Evolutionary conservation across 2,329 filamentous ascomycete genomes (phyloP), one percentile per base, ranked within the genome.

Genomic region (Allantophomopsis lycopodina): DNA sequence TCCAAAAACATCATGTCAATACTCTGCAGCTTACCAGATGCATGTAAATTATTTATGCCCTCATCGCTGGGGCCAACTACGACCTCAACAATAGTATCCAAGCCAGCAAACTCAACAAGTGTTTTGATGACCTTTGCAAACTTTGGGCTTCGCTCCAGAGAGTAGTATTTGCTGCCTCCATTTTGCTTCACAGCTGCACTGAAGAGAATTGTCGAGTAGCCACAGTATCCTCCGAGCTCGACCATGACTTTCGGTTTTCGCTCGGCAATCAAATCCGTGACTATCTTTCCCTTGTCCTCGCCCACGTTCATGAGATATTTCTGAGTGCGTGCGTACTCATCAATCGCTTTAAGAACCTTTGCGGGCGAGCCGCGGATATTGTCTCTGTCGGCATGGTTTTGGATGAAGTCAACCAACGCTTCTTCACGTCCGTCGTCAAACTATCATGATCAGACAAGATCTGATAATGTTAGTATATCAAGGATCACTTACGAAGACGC

Each of bases 291-390:
- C 60, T 91, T 91, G 51, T 76, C 67, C 48, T 77, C 69, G 32
- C 84, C 83, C 2, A 91, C 74, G 47, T 87, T 89, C 79, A 89
- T 89, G 38, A 89, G 69, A 46, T 79, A 83, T 54, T 79, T 82
- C 44, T 73, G 67, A 2, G 70, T 76, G 34, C 71, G 60, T 11
- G 64, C 73, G 56, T 69, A 89, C 39, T 81, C 72, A 51, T 89
- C 81, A 55, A 89, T 86, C 20, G 73, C 73, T 18, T 67, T 64
- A 0, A 88, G 64, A 1, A 89, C 71, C 41, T 68, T 69, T 13
- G 68, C 53, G 0, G 83, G 82, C 15, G 73, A 76, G 15, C 72
- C 75, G 38, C 77, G 67, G 40, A 87, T 68, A 38, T 74, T 61
- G 2, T 79, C 70, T 20, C 83, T 58, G 43, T 79, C 64, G 1